Conservation (phyloP, 1,139 yeast species). For the Hanseniaspora sp. region DNA sequence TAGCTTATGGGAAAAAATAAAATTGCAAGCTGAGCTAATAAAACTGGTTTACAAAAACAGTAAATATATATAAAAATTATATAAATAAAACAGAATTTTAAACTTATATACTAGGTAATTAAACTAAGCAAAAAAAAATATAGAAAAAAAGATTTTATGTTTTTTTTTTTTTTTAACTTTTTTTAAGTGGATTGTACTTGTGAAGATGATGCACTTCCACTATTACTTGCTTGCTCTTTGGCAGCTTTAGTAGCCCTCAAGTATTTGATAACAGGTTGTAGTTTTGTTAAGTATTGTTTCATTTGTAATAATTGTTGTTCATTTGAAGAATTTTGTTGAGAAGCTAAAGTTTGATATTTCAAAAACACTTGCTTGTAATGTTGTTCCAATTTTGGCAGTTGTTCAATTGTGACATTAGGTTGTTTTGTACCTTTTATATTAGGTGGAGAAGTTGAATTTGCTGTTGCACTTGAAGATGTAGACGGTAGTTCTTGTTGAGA, state of each 20-base stretch:
- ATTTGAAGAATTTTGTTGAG: constrained; percentile 4
- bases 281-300: constrained; percentile 11
- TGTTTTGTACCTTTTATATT: neutral
- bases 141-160: no score
- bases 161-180: no score
- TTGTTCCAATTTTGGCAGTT: constrained; percentile 11
- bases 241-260: neutral
- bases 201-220: neutral
- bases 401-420: constrained; percentile 1
- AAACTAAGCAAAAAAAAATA: no score
- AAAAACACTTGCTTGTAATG: constrained; percentile 9
- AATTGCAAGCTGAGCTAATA: neutral
- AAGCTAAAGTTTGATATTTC: constrained; percentile 7
- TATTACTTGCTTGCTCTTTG: neutral
- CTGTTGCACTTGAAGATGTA: neutral
- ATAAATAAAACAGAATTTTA: neutral
- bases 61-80: neutral
- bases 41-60: neutral
- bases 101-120: no score
- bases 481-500: neutral
- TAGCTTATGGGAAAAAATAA: neutral
- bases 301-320: constrained; percentile 8
- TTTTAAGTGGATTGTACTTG: neutral
- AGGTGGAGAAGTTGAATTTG: neutral
- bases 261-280: constrained; percentile 11